Conservation (phyloP, 2,329 filamentous ascomycete genomes). For the Diaporthe vaccinii region DNA sequence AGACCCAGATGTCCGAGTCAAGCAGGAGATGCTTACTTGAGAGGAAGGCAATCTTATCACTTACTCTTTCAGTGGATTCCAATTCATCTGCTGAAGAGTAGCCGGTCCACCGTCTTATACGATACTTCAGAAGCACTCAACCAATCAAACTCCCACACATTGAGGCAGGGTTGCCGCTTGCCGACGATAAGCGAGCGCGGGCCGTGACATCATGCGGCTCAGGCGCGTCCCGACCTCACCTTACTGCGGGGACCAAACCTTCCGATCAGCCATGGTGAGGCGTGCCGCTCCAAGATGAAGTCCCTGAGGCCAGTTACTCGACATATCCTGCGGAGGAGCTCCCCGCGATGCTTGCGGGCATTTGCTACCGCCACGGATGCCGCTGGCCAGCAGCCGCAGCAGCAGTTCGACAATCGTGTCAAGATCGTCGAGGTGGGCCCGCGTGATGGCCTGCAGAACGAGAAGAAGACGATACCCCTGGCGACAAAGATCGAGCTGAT, state of each 20-base stretch:
- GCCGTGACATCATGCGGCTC: conserved; percentile 35
- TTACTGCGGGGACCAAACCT: conserved; percentile 6
- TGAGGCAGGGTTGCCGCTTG: background rate
- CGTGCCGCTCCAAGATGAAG: conserved; percentile 38
- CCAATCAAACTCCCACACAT: background rate
- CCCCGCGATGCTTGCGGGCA: conserved; percentile 47
- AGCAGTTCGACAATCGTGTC: conserved; percentile 59
- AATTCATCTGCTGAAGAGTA: background rate
- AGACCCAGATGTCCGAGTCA: background rate
- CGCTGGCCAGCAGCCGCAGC: conserved; percentile 38
- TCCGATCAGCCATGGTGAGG: conserved; percentile 32
- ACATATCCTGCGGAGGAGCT: conserved; percentile 20
- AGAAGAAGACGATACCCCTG: conserved; percentile 78
- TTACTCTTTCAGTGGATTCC: background rate
- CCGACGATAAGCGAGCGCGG: conserved; percentile 35
- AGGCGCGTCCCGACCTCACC: conserved; percentile 18
- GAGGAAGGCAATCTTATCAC: background rate
- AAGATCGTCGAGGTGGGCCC: conserved; percentile 87
- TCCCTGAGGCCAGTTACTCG: conserved; percentile 34
- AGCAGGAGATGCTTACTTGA: too few species aligned
- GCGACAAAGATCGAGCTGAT: conserved; percentile 84
- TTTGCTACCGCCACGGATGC: conserved; percentile 56
- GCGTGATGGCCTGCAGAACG: conserved; percentile 89
- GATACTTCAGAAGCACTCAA: background rate
- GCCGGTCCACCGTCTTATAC: background rate